Base-by-base conservation (phyloP, 2,329 filamentous ascomycete genomes). In the Thielaviopsis populi region DNA sequence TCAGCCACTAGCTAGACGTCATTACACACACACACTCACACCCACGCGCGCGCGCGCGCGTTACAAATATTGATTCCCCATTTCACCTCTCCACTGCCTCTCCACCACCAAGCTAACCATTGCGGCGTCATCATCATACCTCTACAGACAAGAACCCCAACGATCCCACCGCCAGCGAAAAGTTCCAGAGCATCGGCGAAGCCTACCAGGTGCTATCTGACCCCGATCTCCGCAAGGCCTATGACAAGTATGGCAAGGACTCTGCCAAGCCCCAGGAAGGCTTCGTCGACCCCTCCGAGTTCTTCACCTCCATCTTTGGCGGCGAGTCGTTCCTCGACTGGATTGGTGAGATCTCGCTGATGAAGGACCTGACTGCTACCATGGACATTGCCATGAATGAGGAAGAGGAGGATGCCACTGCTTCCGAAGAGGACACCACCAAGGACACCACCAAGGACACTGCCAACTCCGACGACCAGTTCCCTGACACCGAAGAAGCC, bases 261-360 rank as follows among this genome's bases (percentile, higher is more conserved):
- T 85, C 89, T 69, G 91, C 94, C 5, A 89, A 92, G 72, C 94
- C 94, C 0, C 84, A 86, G 70, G 88, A 90, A 70, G 94, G 94
- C 67, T 99, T 99, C 74, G 89, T 89, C 79, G 94, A 99, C 74
- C 94, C 94, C 1, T 83, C 91, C 68, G 94, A 99, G 76, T 99
- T 99, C 81, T 99, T 99, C 77, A 88, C 88, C 71, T 95, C 91
- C 79, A 99, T 99, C 70, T 99, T 99, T 72, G 94, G 94, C 69
- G 94, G 94, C 66, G 92, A 96, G 70, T 91, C 92, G 13, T 99
- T 99, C 71, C 80, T 87, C 67, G 92, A 99, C 78, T 90, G 94
- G 80, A 97, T 99, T 71, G 94, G 94, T 69, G 94, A 99, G 80
- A 96, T 99, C 69, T 94, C 89, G 61, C 83, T 99, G 65, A 96